Evolutionary conservation across 352 stramenopile species (phyloP).

Genomic region (Thalassiosira sp.): DNA sequence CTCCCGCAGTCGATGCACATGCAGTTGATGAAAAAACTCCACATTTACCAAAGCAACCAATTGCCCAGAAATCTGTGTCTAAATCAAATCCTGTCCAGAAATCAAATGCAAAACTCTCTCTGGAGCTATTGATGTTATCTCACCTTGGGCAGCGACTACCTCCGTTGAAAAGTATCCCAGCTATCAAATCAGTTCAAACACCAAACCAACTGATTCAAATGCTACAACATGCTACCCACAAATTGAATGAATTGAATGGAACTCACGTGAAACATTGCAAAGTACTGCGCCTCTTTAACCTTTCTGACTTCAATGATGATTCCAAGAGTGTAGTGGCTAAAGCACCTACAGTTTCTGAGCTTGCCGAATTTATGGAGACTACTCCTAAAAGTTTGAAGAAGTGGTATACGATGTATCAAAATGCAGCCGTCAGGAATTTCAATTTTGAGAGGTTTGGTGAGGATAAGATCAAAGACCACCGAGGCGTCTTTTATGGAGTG

Average conservation of each 20-base stretch:
- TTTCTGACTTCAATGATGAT: conserved; percentile 34
- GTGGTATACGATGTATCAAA: conserved; percentile 39
- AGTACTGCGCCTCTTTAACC: conserved; percentile 40
- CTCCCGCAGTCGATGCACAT: not conserved
- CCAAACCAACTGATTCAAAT: conserved; percentile 50
- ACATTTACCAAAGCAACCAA: conserved; percentile 3
- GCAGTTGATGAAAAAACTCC: conserved; percentile 6
- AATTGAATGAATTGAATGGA: conserved; percentile 47
- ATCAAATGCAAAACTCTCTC: conserved; percentile 14
- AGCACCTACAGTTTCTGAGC: conserved; percentile 24
- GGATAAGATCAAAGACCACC: conserved; percentile 43
- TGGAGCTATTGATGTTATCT: conserved; percentile 31
- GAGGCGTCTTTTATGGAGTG: conserved; percentile 28
- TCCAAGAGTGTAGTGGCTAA: conserved; percentile 6
- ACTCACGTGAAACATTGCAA: conserved; percentile 24
- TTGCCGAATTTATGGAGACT: conserved; percentile 40
- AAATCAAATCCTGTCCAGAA: conserved; percentile 16
- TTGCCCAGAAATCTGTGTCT: not conserved
- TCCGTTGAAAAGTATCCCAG: conserved; percentile 19
- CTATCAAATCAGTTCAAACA: conserved; percentile 38
- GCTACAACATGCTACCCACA: conserved; percentile 35
- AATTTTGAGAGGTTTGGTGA: conserved; percentile 40
- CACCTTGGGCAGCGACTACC: conserved; percentile 39
- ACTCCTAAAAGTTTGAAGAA: conserved; percentile 33
- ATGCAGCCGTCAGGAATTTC: conserved; percentile 30